Evolutionary conservation across 257 asterid species (phyloP).

Genomic region (Nicotiana attenuata): DNA sequence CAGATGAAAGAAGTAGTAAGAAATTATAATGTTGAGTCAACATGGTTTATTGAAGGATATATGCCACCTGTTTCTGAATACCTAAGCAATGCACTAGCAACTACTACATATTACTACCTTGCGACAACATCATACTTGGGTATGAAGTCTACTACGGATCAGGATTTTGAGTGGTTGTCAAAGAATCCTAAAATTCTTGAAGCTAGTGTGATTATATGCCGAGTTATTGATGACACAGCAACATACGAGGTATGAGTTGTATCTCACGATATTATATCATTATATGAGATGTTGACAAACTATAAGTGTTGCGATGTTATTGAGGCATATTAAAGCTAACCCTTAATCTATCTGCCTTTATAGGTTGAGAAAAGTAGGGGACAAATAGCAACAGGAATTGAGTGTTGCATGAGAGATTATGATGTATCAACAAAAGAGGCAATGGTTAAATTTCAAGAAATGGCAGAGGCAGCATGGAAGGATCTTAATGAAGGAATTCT

Average conservation of each 20-base stretch:
- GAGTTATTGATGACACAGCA: constrained; percentile 32
- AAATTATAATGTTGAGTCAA: constrained; percentile 9
- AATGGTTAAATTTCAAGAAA: too few species aligned
- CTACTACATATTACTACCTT: constrained; percentile 30
- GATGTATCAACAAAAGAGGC: too few species aligned
- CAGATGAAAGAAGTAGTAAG: too few species aligned
- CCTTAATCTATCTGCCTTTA: too few species aligned
- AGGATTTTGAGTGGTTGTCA: constrained; percentile 9
- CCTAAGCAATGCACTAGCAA: constrained; percentile 28
- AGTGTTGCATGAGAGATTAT: too few species aligned
- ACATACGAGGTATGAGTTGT: constrained; percentile 25
- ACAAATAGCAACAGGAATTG: too few species aligned
- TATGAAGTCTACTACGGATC: background rate
- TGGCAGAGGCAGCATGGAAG: too few species aligned
- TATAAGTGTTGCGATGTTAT: background rate
- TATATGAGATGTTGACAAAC: background rate
- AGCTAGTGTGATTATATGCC: constrained; percentile 8
- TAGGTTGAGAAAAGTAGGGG: too few species aligned
- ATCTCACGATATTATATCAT: background rate
- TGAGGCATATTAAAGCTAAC: too few species aligned
- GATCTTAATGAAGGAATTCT: too few species aligned
- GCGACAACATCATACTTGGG: constrained; percentile 35
- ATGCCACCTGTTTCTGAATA: constrained; percentile 41
- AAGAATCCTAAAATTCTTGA: constrained; percentile 1
- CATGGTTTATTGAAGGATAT: constrained; percentile 27